Base-by-base conservation (phyloP, 345 rosid species). In the Rhizophora apiculata region DNA sequence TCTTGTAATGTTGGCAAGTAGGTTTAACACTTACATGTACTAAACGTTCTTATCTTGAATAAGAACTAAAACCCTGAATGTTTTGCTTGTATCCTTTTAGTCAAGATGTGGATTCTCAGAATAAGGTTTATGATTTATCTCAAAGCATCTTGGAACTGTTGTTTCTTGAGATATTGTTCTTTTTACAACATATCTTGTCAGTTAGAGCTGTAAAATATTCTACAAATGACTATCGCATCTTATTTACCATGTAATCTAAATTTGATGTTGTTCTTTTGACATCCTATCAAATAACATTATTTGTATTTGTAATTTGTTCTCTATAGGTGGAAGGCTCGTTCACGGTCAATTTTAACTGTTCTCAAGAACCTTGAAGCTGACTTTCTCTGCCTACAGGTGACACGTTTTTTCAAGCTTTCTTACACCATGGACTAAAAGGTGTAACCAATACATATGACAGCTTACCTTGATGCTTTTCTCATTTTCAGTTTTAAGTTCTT, bases 311-410 rank as follows among this genome's bases (percentile, higher is more conserved):
- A 60, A n/a, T 43, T 78, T 52, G 21, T 78, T 56, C 15, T 63
- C 39, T 7, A 49, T 79, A 94, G 98, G 79, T 90, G 96, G 97
- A 90, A 87, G 83, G 82, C 85, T 77, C 96, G 99, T 64, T 92
- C 97, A 24, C 83, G 82, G 63, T 89, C 91, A 36, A 77, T 90
- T 75, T 66, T 92, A 48, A 78, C 89, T 24, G 75, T 90, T 71
- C 86, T 95, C 46, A 78, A 77, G 76, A 81, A 80, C 65, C 75
- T 95, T 11, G 76, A 73, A 8, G 89, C 89, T 27, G 94, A 90
- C 79, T 86, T 95, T 84, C 80, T 92, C 27, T 95, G 96, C 77
- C 79, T 95, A 57, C 99, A 92, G 99, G 99, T 89, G 43, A 32
- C 18, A 48, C 16, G 0, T 31, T 43, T 2, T 8, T 68, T 46